These are phyloP conservation scores for Tetraselmis striata DNA, from an alignment of 139 green algal species.

Conservation along the genomic window DNA sequence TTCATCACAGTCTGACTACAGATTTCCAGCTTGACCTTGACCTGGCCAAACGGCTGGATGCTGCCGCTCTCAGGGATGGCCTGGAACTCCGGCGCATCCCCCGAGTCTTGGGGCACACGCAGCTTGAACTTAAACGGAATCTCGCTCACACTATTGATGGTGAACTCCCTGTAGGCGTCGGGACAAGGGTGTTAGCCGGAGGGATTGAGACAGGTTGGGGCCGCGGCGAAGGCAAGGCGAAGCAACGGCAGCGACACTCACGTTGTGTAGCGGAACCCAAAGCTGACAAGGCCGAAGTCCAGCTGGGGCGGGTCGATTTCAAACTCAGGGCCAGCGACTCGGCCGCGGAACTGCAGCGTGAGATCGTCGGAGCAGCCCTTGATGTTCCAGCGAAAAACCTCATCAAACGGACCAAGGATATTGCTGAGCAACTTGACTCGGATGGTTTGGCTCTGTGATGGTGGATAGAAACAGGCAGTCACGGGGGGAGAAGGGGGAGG, in stretches of 20 bases:
- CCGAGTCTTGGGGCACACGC: conserved; percentile 43
- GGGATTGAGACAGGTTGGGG: too few relatives aligned
- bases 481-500: too few relatives aligned
- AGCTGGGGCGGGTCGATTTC: conserved; percentile 47
- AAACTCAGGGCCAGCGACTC: conserved; percentile 60
- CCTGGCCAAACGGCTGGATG: conserved; percentile 48
- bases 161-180: conserved; percentile 36
- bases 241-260: neutral
- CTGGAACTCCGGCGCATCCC: conserved; percentile 35
- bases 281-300: conserved; percentile 65
- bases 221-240: neutral
- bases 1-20: neutral
- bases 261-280: conserved; percentile 51
- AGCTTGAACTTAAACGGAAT: conserved; percentile 67
- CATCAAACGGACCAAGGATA: conserved; percentile 59
- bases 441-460: conserved; percentile 19
- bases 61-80: conserved; percentile 42
- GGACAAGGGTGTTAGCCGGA: too few relatives aligned
- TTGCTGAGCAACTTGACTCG: conserved; percentile 52
- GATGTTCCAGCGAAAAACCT: conserved; percentile 60
- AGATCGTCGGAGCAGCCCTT: conserved; percentile 39
- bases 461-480: too few relatives aligned
- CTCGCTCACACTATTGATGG: conserved; percentile 61
- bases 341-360: conserved; percentile 58
- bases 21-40: conserved; percentile 45